Evolutionary conservation across 176 grass and related monocot genomes (phyloP).

Genomic region (Lolium multiflorum): DNA sequence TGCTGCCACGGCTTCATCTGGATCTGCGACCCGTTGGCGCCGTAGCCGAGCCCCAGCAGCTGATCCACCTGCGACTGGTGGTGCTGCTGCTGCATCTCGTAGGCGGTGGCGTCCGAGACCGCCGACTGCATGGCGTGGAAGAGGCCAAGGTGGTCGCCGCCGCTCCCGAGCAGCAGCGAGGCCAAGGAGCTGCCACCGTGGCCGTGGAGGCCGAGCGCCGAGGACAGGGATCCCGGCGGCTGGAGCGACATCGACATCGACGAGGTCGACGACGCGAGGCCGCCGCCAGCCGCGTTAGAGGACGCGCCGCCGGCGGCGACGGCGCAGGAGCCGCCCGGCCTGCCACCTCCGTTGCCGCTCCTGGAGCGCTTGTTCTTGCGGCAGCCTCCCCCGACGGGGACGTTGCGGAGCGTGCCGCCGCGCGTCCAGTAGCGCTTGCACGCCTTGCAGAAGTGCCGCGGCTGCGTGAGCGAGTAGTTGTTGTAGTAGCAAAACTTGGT

Average conservation of each 20-base stretch:
- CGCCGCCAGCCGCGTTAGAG: neutral
- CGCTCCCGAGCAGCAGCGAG: conserved; percentile 50
- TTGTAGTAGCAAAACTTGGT: conserved; percentile 99
- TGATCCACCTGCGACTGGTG: conserved; percentile 52
- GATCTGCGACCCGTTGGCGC: conserved; percentile 45
- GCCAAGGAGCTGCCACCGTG: conserved; percentile 41
- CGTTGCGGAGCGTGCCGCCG: conserved; percentile 93
- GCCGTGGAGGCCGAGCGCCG: conserved; percentile 44
- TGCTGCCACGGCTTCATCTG: conserved; percentile 51
- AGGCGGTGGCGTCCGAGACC: conserved; percentile 45
- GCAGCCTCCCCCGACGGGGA: conserved; percentile 94
- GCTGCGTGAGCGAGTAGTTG: conserved; percentile 98
- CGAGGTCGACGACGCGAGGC: conserved; percentile 19
- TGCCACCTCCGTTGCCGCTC: conserved; percentile 38
- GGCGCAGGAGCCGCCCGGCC: neutral
- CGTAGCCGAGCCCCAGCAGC: conserved; percentile 52
- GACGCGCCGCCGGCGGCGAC: neutral
- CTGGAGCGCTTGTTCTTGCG: conserved; percentile 91
- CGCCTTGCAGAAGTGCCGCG: conserved; percentile 99
- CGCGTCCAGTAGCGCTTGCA: conserved; percentile 99
- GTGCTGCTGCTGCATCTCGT: conserved; percentile 59
- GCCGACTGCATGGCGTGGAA: conserved; percentile 69
- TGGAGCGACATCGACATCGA: conserved; percentile 21
- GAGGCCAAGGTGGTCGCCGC: conserved; percentile 50
- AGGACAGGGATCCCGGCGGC: conserved; percentile 37